Evolutionary conservation across 495 filamentous ascomycete genomes (phyloP), one percentile per base, ranked within the genome.

Genomic region (Aspergillus egyptiacus): DNA sequence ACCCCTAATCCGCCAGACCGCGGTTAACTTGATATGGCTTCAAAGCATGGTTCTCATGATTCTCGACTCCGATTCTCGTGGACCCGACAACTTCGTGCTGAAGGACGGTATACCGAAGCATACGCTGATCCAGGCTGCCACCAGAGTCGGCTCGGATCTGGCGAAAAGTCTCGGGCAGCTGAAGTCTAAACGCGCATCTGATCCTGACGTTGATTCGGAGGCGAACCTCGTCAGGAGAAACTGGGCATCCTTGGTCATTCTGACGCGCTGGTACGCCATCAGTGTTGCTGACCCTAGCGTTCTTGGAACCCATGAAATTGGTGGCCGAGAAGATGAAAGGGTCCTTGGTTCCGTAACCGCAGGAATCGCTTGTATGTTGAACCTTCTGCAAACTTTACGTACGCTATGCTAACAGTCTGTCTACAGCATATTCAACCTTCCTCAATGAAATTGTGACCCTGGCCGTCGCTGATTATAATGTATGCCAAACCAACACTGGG

Each of bases 211-310:
- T 5, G 84, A 91, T 61, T 83, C 84, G 6, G 82, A 86, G 43
- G 80, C 85, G 41, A 82, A 82, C 23, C 73, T 91, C 20, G 78
- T 76, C 2, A 68, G 87, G 46, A 78, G 87, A 30, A 79, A 79
- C 38, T 95, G 87, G 85, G 87, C 84, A 66, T 76, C 81, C 1
- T 63, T 93, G 45, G 74, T 84, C 37, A 79, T 86, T 56, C 66
- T 95, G 48, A 82, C 87, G 46, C 79, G 86, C 23, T 91, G 83
- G 82, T 80, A 89, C 58, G 80, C 86, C 13, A 73, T 83, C 32
- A 83, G 80, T 56, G 83, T 79, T 1, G 80, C 79, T 9, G 81
- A 90, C 46, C 70, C 74, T 22, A 82, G 70, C 52, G 72, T 85
- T 10, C 70, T 85, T 14, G 62, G 84, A 36, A 61, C 55, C 6